Percentiles rank a stretch among this genome's conserved stretches.
Conservation (phyloP, 2,329 filamentous ascomycete genomes). For the Nothophaeocryptopus gaeumannii region DNA sequence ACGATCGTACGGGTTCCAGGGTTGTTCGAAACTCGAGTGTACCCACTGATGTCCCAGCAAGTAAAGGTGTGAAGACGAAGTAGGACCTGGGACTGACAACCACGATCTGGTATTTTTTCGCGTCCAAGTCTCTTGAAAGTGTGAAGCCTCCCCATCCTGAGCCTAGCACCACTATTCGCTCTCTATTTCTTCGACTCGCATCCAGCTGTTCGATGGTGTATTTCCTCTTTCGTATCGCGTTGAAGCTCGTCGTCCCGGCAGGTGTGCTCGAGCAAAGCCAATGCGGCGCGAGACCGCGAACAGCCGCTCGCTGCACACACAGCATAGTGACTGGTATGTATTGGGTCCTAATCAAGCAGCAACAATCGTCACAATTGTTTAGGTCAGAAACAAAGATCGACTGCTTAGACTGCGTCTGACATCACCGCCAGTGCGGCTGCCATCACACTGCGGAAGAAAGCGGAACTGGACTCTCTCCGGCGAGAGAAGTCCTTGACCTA, state of each 20-base stretch:
- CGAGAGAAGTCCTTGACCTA: too few species aligned
- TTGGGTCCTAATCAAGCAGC: too few species aligned
- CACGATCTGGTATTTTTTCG: constrained; percentile 67
- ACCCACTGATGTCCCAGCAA: constrained; percentile 80
- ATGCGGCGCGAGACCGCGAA: constrained; percentile 3
- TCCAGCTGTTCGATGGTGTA: constrained; percentile 29
- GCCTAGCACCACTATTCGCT: constrained; percentile 69
- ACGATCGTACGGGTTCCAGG: constrained; percentile 74
- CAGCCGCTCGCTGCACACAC: constrained; percentile 5
- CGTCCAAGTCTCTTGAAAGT: constrained; percentile 68
- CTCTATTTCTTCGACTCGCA: constrained; percentile 34
- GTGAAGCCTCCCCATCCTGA: constrained; percentile 67
- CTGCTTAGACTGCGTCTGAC: too few species aligned
- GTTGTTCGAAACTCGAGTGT: constrained; percentile 85
- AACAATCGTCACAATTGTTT: too few species aligned
- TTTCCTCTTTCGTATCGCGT: constrained; percentile 14
- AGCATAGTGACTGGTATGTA: constrained; percentile 5
- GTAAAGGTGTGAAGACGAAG: constrained; percentile 82
- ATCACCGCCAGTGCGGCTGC: too few species aligned
- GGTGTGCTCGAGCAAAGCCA: background rate
- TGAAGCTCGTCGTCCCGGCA: too few species aligned
- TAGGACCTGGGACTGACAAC: constrained; percentile 84
- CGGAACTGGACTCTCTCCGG: too few species aligned
- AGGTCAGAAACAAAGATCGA: too few species aligned
- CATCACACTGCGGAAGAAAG: too few species aligned